A percentile compares a stretch with the other conserved stretches of the same genome.
These are phyloP conservation scores for Perilla frutescens DNA, from an alignment of 257 asterid species.

Conservation along the genomic window DNA sequence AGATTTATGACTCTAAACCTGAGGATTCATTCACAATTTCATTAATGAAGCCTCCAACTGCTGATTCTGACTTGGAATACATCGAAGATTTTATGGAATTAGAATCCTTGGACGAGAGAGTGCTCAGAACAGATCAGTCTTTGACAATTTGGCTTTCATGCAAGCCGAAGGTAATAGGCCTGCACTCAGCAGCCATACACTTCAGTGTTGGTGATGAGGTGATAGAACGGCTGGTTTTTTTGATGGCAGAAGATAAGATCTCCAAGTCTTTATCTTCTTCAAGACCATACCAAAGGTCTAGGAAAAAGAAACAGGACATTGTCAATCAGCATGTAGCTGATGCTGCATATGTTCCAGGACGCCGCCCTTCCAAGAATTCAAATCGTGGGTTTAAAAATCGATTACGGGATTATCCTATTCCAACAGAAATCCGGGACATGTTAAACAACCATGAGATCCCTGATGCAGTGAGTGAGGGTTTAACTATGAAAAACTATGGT, in stretches of 20 bases:
- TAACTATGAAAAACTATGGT: conserved; percentile 54
- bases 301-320: conserved; percentile 61
- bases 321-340: conserved; percentile 43
- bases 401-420: conserved; percentile 60
- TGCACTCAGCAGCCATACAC: conserved; percentile 80
- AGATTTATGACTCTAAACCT: conserved; percentile 86
- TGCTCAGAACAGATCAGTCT: conserved; percentile 51
- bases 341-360: conserved; percentile 56
- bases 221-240: conserved; percentile 73
- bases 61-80: conserved; percentile 57
- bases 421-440: conserved; percentile 56
- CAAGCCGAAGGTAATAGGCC: conserved; percentile 89
- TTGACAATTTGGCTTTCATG: conserved; percentile 81
- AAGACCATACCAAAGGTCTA: conserved; percentile 62
- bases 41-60: conserved; percentile 78
- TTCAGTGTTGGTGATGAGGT: conserved; percentile 72
- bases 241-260: conserved; percentile 85
- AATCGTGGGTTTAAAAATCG: conserved; percentile 40
- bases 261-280: conserved; percentile 68
- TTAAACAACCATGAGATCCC: conserved; percentile 62
- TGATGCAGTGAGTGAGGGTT: conserved; percentile 58
- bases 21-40: conserved; percentile 73
- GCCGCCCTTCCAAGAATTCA: conserved; percentile 62
- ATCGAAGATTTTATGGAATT: conserved; percentile 64
- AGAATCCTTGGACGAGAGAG: conserved; percentile 67